phyloP scores from a whole-genome alignment of 225 moss, liverwort and hornwort genomes.

The Thuidium tamariscinum region DNA sequence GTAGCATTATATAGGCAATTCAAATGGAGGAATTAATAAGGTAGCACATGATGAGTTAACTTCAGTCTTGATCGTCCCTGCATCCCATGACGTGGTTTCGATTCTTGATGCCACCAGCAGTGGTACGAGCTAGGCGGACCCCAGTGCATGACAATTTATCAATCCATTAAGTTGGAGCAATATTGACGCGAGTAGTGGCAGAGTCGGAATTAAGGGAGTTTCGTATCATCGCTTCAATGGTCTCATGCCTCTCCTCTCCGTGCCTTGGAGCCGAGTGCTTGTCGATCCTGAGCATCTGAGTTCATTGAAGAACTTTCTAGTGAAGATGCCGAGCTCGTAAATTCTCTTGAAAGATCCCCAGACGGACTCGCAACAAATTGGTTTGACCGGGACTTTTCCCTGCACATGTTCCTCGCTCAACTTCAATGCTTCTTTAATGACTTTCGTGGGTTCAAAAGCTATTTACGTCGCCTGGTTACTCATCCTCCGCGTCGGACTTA shows the following conservation, averaged over 20 bases:
- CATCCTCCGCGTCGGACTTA: background rate
- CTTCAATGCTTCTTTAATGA: constrained; percentile 9
- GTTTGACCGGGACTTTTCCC: constrained; percentile 4
- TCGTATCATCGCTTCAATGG: constrained; percentile 7
- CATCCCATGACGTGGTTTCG: background rate
- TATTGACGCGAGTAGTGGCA: background rate
- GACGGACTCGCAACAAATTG: background rate
- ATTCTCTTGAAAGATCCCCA: background rate
- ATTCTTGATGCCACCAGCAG: constrained; percentile 15
- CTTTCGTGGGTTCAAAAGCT: background rate
- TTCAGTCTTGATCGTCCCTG: constrained; percentile 8
- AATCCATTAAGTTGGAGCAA: background rate
- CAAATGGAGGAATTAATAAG: background rate
- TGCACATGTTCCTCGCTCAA: constrained; percentile 4
- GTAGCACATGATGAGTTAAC: constrained; percentile 19
- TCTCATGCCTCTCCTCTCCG: background rate
- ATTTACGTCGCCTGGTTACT: background rate
- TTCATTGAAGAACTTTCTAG: constrained; percentile 33
- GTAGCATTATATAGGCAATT: constrained; percentile 9
- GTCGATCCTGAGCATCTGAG: constrained; percentile 9
- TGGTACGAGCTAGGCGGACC: background rate
- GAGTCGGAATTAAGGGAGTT: background rate
- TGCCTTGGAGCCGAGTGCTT: constrained; percentile 26
- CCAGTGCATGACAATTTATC: background rate
- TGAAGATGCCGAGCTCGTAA: constrained; percentile 13